A percentile compares a stretch with the other conserved stretches of the same genome.
Evolutionary conservation across 306 rosid genomes (phyloP).

Genomic region (Trichosanthes cucumerina): DNA sequence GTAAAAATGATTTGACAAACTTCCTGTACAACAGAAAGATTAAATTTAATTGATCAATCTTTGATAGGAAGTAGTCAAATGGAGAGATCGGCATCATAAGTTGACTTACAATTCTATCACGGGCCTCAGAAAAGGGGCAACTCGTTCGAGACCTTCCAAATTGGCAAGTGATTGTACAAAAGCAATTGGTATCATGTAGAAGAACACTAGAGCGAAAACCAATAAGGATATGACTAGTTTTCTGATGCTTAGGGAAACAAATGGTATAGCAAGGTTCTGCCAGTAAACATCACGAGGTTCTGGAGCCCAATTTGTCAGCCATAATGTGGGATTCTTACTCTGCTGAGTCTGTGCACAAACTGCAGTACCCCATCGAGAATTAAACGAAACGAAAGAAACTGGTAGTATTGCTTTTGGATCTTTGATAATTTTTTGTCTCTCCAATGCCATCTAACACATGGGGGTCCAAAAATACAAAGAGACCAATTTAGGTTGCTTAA

Average conservation of each 20-base stretch:
- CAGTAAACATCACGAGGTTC: constrained; percentile 85
- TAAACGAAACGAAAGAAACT: constrained; percentile 81
- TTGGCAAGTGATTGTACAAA: constrained; percentile 97
- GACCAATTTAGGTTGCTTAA: not conserved
- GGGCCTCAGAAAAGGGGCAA: constrained; percentile 94
- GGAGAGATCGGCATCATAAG: not conserved
- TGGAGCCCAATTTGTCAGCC: constrained; percentile 97
- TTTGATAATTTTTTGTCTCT: constrained; percentile 69
- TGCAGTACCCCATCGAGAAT: constrained; percentile 91
- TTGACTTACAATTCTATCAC: constrained; percentile 81
- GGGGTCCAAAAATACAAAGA: not conserved
- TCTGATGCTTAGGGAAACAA: constrained; percentile 70
- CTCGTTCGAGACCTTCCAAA: constrained; percentile 95
- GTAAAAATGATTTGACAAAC: constrained; percentile 91
- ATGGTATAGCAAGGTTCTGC: constrained; percentile 91
- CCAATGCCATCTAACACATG: constrained; percentile 51
- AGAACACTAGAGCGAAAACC: constrained; percentile 87
- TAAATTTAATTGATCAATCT: not conserved
- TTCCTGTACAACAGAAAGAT: constrained; percentile 36
- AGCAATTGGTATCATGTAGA: constrained; percentile 98
- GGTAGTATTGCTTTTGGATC: constrained; percentile 71
- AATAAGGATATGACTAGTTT: constrained; percentile 49
- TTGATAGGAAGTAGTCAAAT: not conserved
- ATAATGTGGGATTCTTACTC: constrained; percentile 82
- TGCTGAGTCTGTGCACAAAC: constrained; percentile 98